Conservation (phyloP, 495 filamentous ascomycete genomes). For the Penicillium dipodomyicola region DNA sequence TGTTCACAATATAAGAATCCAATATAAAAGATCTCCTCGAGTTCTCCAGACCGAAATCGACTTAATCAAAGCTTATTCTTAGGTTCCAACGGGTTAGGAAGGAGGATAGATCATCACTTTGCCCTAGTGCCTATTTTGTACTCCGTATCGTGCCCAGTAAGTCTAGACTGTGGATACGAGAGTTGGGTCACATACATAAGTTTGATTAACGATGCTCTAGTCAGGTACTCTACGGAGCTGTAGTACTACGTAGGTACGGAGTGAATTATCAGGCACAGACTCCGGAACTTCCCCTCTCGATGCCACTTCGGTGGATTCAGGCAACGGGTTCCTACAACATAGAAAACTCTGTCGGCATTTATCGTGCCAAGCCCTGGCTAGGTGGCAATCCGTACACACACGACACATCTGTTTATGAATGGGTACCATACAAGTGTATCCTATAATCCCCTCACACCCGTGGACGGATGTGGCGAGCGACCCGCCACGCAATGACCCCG, state of each 20-base stretch:
- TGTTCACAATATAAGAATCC: neutral
- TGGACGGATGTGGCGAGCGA: neutral
- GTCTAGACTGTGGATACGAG: conserved; percentile 4
- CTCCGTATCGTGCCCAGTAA: neutral
- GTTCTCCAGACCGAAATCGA: neutral
- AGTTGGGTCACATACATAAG: neutral
- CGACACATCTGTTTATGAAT: neutral
- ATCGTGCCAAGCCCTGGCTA: neutral
- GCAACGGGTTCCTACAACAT: neutral
- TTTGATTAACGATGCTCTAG: neutral
- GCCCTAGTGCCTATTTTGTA: neutral
- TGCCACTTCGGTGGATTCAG: conserved; percentile 8
- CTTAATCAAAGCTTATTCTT: conserved; percentile 9
- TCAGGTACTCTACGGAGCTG: conserved; percentile 1
- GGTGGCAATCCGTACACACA: neutral
- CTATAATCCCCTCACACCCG: neutral
- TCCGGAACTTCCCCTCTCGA: neutral
- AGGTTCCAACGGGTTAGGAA: conserved; percentile 6
- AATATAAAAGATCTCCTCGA: neutral
- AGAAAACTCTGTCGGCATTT: conserved; percentile 8
- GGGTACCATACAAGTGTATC: neutral
- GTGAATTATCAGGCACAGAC: neutral
- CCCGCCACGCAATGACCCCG: conserved; percentile 9
- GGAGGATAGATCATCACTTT: conserved; percentile 2
- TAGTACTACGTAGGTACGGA: too few relatives aligned